Evolutionary conservation across 441 rosid genomes (phyloP).

Genomic region (Gossypium schwendimanii): DNA sequence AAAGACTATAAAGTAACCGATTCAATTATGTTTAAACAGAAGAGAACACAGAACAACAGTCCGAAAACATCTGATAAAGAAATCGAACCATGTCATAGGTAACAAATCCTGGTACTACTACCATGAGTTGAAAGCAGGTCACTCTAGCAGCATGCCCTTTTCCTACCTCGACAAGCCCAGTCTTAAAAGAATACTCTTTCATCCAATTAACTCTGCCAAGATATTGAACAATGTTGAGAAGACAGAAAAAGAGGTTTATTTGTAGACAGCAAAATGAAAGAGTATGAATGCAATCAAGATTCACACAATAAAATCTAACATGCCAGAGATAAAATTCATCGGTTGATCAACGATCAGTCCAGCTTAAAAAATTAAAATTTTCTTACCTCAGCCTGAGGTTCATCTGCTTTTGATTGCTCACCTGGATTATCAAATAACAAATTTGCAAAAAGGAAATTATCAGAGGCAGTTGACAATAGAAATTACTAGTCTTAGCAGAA

Average conservation of each 20-base stretch:
- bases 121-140: neutral
- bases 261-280: neutral
- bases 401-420: conserved; percentile 59
- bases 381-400: conserved; percentile 49
- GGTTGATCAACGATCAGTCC: neutral
- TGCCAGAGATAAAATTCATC: neutral
- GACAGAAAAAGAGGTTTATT: neutral
- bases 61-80: conserved; percentile 10
- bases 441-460: conserved; percentile 11
- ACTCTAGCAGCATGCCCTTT: conserved; percentile 18
- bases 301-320: neutral
- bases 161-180: conserved; percentile 16
- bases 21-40: conserved; percentile 16
- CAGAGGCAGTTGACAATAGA: neutral
- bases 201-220: conserved; percentile 32
- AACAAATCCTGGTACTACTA: conserved; percentile 17
- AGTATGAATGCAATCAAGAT: neutral
- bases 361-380: neutral
- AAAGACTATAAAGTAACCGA: conserved; percentile 13
- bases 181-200: conserved; percentile 5
- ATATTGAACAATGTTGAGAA: neutral
- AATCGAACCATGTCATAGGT: conserved; percentile 27
- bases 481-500: neutral
- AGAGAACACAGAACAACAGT: conserved; percentile 3
- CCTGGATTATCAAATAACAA: conserved; percentile 31